phyloP scores from a whole-genome alignment of 2,329 filamentous ascomycete species.

The Aspergillus hiratsukae region DNA sequence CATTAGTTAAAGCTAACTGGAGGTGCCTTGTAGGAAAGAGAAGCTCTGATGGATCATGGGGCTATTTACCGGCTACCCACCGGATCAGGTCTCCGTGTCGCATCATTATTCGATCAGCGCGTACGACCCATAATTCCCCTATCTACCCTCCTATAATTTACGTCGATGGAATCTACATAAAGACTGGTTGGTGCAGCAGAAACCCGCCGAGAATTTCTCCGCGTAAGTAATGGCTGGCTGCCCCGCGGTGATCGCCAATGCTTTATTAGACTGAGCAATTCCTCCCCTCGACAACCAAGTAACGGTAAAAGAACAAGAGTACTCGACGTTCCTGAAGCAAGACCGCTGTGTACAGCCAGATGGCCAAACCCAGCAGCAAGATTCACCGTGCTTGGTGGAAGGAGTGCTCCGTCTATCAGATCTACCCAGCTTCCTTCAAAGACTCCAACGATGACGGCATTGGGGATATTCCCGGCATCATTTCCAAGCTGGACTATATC shows the following conservation, averaged over 20 bases:
- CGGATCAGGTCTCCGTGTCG: neutral
- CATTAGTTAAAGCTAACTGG: neutral
- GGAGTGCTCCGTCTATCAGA: conserved; percentile 55
- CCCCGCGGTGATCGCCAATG: conserved; percentile 1
- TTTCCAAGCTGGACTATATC: conserved; percentile 61
- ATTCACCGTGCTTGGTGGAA: conserved; percentile 52
- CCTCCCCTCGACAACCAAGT: neutral
- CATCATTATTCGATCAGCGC: conserved; percentile 1
- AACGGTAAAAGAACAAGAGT: neutral
- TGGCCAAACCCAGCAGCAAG: conserved; percentile 12
- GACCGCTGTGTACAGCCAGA: neutral
- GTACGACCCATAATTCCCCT: neutral
- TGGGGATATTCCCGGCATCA: conserved; percentile 62
- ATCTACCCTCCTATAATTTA: neutral
- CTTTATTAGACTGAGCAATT: neutral
- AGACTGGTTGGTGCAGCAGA: neutral
- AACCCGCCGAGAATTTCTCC: conserved; percentile 8
- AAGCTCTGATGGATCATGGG: neutral
- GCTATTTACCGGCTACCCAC: neutral
- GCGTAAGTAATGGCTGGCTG: neutral
- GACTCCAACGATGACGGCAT: conserved; percentile 51
- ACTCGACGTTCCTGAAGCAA: neutral
- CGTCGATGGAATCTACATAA: neutral
- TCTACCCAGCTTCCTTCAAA: conserved; percentile 57
- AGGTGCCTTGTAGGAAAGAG: neutral